Evolutionary conservation across 2,329 filamentous ascomycete species (phyloP), one percentile per base, ranked within the genome.

Genomic region (Microsporum ferrugineum): DNA sequence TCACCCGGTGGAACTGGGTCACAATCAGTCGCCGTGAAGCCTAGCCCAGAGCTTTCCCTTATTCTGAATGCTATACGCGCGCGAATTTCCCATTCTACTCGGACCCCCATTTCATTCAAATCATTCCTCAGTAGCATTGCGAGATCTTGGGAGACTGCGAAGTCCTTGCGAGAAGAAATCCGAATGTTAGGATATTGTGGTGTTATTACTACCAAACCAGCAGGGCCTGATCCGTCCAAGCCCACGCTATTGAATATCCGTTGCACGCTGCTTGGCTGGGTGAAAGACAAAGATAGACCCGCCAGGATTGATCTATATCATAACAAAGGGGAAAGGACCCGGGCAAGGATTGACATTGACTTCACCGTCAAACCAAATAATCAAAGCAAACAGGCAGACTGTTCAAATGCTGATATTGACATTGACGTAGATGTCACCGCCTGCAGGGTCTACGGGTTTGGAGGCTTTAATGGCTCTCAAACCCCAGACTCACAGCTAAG

Each of bases 101-200:
- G 73, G 61, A 68, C 72, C 38, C 69, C 68, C 3, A 65, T 71
- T 14, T 62, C 71, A 4, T 68, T 75, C 0, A 76, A 72, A 59
- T 66, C 73, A 29, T 66, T 78, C 27, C 69, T 79, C n/a, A 65
- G 62, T 29, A 74, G 75, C 58, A 69, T 78, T 17, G 74, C 75
- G 6, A 63, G 70, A 49, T 74, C 74, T n/a, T 79, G 77, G 77
- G 69, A 75, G 63, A 68, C 72, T 45, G 71, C 72, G 2, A 68
- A 70, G 51, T 70, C 67, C 3, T 67, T 78, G 5, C 73, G 76
- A 58, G 72, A 77, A 61, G 77, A 79, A 63, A 70, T 76, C 41
- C 74, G 73, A 56, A 71, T 76, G 65, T 71, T 79, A 12, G 73
- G 72, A 63, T 75, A 76, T 63, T 74, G 73, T 60, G 77, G 77